These are phyloP conservation scores for Tubosaeta sp. DNA, from an alignment of 768 basidiomycete genomes.

Conservation along the genomic window DNA sequence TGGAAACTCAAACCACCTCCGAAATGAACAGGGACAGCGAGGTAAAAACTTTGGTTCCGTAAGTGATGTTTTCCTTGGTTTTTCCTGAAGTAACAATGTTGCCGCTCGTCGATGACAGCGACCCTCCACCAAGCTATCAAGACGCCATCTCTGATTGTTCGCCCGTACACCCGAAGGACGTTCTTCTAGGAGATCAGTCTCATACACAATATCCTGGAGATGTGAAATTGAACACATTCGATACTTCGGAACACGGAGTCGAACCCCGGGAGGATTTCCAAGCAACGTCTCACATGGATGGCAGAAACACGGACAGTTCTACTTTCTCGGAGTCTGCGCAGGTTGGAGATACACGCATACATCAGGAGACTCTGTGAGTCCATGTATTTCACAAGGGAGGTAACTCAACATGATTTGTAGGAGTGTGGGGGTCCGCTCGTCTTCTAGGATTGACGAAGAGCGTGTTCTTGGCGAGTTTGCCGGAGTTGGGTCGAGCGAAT, in stretches of 20 bases:
- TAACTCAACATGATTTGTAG: neutral
- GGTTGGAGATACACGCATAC: neutral
- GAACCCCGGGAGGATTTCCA: neutral
- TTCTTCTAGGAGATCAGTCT: neutral
- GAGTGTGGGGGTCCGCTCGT: neutral
- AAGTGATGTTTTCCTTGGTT: neutral
- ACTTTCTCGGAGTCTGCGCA: neutral
- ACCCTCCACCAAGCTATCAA: conserved; percentile 15
- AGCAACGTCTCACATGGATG: neutral
- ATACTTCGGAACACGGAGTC: neutral
- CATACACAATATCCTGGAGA: neutral
- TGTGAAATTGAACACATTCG: neutral
- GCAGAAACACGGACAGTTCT: neutral
- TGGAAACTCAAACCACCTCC: neutral
- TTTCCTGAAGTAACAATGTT: neutral
- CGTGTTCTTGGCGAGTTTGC: neutral
- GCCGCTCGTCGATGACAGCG: neutral
- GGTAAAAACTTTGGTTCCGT: neutral
- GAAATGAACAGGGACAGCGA: neutral
- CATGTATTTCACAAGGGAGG: neutral
- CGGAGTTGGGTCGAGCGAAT: neutral
- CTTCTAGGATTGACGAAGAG: neutral
- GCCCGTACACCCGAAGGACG: neutral
- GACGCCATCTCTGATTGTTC: neutral
- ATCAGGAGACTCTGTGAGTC: neutral